Percentiles rank a stretch among this genome's conserved stretches.
Conservation (phyloP, 2,329 filamentous ascomycete genomes). For the Fonsecaea monophora region DNA sequence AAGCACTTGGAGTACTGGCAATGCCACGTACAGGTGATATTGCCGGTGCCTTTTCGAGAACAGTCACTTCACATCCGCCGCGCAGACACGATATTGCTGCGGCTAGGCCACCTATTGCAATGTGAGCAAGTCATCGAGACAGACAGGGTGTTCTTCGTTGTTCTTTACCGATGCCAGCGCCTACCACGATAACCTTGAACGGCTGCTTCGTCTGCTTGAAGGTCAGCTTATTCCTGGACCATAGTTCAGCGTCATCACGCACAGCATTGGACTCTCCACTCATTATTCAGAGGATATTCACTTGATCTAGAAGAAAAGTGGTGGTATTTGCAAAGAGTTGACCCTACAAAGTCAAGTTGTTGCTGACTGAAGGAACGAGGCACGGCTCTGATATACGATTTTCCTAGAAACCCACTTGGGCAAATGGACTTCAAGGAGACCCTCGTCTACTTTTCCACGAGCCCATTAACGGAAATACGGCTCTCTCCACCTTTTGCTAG, state of each 20-base stretch:
- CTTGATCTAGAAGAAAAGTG: background rate
- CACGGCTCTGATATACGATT: background rate
- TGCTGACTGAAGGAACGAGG: background rate
- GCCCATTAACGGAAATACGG: background rate
- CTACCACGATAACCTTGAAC: constrained; percentile 19
- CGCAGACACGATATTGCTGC: constrained; percentile 24
- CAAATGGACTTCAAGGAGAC: background rate
- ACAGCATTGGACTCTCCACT: background rate
- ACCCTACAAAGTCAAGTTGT: background rate
- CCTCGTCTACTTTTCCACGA: background rate
- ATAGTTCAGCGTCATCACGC: background rate
- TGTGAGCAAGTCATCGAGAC: background rate
- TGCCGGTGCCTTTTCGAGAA: constrained; percentile 23
- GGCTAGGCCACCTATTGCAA: constrained; percentile 19
- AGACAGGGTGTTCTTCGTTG: background rate
- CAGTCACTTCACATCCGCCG: constrained; percentile 17
- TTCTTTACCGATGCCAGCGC: constrained; percentile 20
- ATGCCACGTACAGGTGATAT: constrained; percentile 19
- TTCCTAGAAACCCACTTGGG: background rate
- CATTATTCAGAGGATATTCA: background rate
- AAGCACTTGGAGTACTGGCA: background rate
- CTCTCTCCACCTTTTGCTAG: background rate
- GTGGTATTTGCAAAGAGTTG: background rate
- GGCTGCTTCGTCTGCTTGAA: constrained; percentile 5
- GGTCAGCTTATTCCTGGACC: constrained; percentile 6